Evolutionary conservation across 345 rosid species (phyloP).

Genomic region (Cardamine chenopodiifolia): DNA sequence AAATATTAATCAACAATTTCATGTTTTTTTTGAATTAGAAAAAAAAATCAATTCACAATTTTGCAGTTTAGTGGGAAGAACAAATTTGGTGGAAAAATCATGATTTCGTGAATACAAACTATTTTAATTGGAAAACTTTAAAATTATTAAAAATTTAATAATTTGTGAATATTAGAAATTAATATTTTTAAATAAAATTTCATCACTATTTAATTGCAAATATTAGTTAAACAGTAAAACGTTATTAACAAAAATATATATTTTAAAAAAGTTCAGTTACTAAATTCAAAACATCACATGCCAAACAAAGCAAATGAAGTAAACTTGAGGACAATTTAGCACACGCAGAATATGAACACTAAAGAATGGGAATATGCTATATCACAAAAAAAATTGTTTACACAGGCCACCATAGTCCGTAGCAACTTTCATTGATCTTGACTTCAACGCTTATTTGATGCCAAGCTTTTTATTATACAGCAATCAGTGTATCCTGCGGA

Average conservation of each 20-base stretch:
- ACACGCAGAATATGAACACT: slow-evolving; percentile 29
- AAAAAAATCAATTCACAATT: no score
- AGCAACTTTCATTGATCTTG: slow-evolving; percentile 21
- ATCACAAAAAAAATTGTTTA: slow-evolving; percentile 38
- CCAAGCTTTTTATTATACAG: slow-evolving; percentile 50
- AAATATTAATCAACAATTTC: no score
- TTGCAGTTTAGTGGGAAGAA: no score
- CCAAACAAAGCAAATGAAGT: slow-evolving; percentile 16
- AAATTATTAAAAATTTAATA: no score
- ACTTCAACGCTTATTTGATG: slow-evolving; percentile 22
- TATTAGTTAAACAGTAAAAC: no score
- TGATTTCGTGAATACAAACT: no score
- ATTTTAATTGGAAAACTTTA: no score
- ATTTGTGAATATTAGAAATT: no score
- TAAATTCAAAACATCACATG: not conserved
- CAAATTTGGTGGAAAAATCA: no score
- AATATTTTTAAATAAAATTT: no score
- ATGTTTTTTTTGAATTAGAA: no score
- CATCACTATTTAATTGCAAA: not conserved
- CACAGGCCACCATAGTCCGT: slow-evolving; percentile 22
- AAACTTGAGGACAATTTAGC: not conserved
- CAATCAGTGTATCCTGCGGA: slow-evolving; percentile 75
- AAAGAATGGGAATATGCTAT: slow-evolving; percentile 35
- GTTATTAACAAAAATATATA: not conserved
- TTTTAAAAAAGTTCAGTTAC: no score